Conservation (phyloP, 108 stramenopile species). For the Epipyxis sp. region DNA sequence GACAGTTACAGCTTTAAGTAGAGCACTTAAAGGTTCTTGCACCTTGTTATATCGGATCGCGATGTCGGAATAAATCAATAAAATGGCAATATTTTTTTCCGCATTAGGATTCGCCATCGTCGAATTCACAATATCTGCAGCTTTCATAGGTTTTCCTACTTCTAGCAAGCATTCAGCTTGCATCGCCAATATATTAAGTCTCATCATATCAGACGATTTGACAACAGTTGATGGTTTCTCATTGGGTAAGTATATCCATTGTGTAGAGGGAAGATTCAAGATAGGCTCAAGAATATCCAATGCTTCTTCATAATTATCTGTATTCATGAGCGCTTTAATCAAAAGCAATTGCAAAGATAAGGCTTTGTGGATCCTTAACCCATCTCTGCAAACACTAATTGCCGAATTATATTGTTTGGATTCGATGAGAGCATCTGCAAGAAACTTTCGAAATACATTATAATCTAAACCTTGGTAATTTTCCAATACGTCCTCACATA, state of each 20-base stretch:
- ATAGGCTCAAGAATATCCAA: not conserved
- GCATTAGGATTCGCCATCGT: not conserved
- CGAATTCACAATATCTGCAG: not conserved
- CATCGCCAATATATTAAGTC: not conserved
- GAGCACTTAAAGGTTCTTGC: not conserved
- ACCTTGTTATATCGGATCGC: slow-evolving; percentile 7
- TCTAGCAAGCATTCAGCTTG: not conserved
- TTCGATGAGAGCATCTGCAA: too few species aligned
- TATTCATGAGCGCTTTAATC: too few species aligned
- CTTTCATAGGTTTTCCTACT: not conserved
- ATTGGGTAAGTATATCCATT: not conserved
- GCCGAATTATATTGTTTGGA: too few species aligned
- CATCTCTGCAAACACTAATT: too few species aligned
- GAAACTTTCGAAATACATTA: too few species aligned
- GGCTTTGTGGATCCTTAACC: too few species aligned
- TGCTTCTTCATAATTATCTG: not conserved
- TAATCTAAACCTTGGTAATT: too few species aligned
- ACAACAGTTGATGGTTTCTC: not conserved
- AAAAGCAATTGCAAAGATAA: too few species aligned
- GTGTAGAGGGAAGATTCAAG: not conserved
- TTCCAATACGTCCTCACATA: too few species aligned
- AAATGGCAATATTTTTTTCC: not conserved
- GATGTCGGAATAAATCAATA: not conserved
- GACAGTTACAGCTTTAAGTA: not conserved
- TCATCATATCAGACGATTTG: not conserved